Percentiles rank a stretch among this genome's conserved stretches.
Evolutionary conservation across 352 stramenopile species (phyloP).

Genomic region (Elongisporangium senticosum): DNA sequence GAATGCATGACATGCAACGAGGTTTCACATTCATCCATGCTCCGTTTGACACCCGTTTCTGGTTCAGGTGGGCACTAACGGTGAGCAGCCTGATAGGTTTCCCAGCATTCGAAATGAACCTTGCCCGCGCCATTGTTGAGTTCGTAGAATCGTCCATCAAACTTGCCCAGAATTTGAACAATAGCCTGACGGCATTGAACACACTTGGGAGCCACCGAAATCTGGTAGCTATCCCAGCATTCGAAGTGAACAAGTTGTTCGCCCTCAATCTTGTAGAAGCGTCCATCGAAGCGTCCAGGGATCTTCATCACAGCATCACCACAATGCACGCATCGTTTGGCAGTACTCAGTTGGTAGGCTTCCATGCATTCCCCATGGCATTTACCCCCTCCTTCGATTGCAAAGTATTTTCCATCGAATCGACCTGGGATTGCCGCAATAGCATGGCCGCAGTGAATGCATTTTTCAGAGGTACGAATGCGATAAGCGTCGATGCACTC

Average conservation of each 20-base stretch:
- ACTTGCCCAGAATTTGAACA: constrained; percentile 60
- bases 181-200: constrained; percentile 73
- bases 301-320: constrained; percentile 65
- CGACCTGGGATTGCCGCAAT: constrained; percentile 68
- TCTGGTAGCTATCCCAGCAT: constrained; percentile 82
- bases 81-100: constrained; percentile 42
- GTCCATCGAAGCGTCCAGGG: constrained; percentile 60
- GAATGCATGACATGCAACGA: neutral
- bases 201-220: constrained; percentile 64
- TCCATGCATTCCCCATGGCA: constrained; percentile 84
- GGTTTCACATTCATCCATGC: too few relatives aligned
- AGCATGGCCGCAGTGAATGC: constrained; percentile 67
- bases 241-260: constrained; percentile 78
- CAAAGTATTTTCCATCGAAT: constrained; percentile 81
- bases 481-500: constrained; percentile 87
- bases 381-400: constrained; percentile 56
- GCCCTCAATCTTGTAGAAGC: constrained; percentile 82
- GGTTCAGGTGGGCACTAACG: neutral
- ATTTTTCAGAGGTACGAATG: constrained; percentile 76
- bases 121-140: constrained; percentile 69
- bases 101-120: constrained; percentile 86
- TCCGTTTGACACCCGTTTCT: neutral
- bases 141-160: constrained; percentile 83
- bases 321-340: constrained; percentile 71
- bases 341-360: constrained; percentile 60